Base-by-base conservation (phyloP, 768 basidiomycete species). In the Boletales sp. region DNA sequence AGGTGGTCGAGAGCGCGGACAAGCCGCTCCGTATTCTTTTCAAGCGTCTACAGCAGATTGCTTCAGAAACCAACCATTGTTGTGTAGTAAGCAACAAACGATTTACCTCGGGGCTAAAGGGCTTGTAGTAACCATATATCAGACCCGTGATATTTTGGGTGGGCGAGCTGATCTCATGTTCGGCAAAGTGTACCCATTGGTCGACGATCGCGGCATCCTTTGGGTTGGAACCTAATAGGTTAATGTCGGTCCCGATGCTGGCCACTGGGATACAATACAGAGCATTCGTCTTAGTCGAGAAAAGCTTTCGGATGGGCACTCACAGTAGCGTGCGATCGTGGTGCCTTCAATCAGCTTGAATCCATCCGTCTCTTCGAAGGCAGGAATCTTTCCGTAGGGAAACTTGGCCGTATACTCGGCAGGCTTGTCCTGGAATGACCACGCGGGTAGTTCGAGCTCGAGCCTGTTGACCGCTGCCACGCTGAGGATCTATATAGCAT, bases 131-230 rank as follows among this genome's bases (percentile, higher is more conserved):
- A 1, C 50, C 52, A 13, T 30, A 46, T 12, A 60, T 9, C 35
- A 38, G 1, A 8, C 37, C 24, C 12, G 36, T 24, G 37, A 35
- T 10, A n/a, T 0, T 9, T 8, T 37, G 13, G 0, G 3, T 1
- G 7, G 51, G 43, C 0, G 0, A 6, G 3, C 51, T 34, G 19
- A 63, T 44, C 15, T 63, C 62, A 2, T 45, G 44, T 17, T 63
- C 61, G 8, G 44, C 48, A 40, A 54, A 63, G 38, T 58, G 62
- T 5, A 42, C 12, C 58, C 61, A 63, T 14, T 62, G 62, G 46
- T 63, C 58, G 8, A 63, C 31, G 1, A 52, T 34, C 0, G 50
- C 42, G 1, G 21, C 15, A 31, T 59, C 55, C 19, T 60, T 47
- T 11, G 34, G n/a, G 29, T 41, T 19, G 7, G 46, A 42, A 18